Base-by-base conservation (phyloP, 768 basidiomycete species). In the Mycena maculata region DNA sequence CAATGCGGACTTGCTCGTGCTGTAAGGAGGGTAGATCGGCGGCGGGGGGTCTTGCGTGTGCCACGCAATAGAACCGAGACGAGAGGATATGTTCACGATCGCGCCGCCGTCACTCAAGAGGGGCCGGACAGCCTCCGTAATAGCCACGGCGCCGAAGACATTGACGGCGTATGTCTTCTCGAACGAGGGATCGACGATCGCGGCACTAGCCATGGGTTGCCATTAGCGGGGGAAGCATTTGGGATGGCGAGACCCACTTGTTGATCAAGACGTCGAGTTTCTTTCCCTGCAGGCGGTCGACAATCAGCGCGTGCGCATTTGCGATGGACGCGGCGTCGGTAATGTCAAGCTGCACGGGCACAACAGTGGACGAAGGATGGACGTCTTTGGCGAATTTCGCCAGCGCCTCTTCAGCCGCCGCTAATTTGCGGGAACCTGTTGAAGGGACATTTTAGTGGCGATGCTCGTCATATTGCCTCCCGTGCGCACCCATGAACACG, bases 1-100 rank as follows among this genome's bases (percentile, higher is more conserved):
- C 44, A 69, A 39, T 10, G 63, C 68, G 5, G 50, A n/a, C 45
- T 69, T 69, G 50, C 62, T 55, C 5, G 62, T 31, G 30, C 47
- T 33, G 31, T 68, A 68, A 6, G 60, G 54, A 0, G 23, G 58
- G 22, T 23, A 23, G 22, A 64, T 12, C 7, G 45, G 41, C 2
- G 42, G 49, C 15, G 44, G 30, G 0, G 38, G 39, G 38, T 44
- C 7, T 13, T 47, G 20, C 2, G 33, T 30, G 48, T 53, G 16
- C 20, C 4, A 20, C 1, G 31, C 13, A 8, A 58, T 23, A 30
- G 67, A 68, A 6, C 60, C 60, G 9, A 68, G 36, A 22, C 42
- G n/a, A 1, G 55, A 59, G 25, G 67, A 63, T 49, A 68, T 33
- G 61, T 68, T 68, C 28, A 63, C 1, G 48, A 49, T 60, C 18